A percentile compares a stretch with the other conserved stretches of the same genome.
phyloP scores from a whole-genome alignment of 306 rosid genomes.

The Spatholobus suberectus region DNA sequence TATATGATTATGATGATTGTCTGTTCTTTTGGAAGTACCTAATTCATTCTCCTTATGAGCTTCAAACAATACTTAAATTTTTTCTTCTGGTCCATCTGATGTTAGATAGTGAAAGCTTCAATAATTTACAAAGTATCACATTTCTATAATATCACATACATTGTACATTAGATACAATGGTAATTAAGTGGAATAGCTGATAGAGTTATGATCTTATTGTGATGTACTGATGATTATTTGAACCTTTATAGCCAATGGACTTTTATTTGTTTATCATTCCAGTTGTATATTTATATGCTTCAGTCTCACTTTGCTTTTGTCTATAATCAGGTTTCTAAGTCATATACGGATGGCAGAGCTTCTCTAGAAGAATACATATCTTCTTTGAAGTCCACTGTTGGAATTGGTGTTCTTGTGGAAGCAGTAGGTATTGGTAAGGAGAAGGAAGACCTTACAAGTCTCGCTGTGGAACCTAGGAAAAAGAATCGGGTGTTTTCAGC shows the following conservation, averaged over 20 bases:
- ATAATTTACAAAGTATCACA: neutral
- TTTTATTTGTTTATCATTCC: neutral
- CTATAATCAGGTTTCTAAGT: conserved; percentile 62
- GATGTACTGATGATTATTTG: neutral
- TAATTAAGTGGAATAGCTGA: neutral
- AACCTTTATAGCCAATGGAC: conserved; percentile 26
- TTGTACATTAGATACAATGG: neutral
- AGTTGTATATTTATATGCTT: neutral
- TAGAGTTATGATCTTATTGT: neutral
- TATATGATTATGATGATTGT: too few relatives aligned
- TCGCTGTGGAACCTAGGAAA: conserved; percentile 60
- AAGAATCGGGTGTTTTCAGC: conserved; percentile 46
- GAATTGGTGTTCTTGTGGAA: conserved; percentile 65
- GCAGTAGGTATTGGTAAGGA: conserved; percentile 71
- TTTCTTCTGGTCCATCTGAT: neutral
- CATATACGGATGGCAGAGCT: conserved; percentile 60
- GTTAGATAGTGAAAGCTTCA: neutral
- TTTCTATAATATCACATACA: neutral
- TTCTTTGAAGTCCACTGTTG: conserved; percentile 61
- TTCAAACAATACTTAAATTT: neutral
- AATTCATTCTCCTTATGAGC: neutral
- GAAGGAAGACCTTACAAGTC: conserved; percentile 67
- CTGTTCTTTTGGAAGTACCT: conserved; percentile 4
- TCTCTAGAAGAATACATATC: conserved; percentile 66
- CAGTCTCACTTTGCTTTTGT: conserved; percentile 24